Conservation (phyloP, 805 yeast species). For the Saccharomycopsis sp. region DNA sequence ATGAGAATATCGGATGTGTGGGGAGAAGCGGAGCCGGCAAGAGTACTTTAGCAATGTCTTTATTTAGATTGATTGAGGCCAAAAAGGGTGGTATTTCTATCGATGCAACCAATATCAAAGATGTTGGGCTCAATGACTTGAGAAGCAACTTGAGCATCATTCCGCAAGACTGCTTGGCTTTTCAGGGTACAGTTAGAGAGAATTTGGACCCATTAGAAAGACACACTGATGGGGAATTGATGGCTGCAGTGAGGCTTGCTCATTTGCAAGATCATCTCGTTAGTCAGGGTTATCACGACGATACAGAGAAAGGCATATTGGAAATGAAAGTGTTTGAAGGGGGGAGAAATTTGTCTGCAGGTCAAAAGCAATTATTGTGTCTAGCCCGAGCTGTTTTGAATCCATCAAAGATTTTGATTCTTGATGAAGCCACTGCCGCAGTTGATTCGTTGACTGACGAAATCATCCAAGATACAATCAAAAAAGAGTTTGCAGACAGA, state of each 20-base stretch:
- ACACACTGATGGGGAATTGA: slow-evolving; percentile 42
- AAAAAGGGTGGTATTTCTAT: slow-evolving; percentile 42
- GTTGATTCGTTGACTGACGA: slow-evolving; percentile 81
- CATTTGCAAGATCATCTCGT: slow-evolving; percentile 61
- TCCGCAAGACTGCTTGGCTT: slow-evolving; percentile 61
- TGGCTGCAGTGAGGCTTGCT: slow-evolving; percentile 64
- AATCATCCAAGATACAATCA: slow-evolving; percentile 69
- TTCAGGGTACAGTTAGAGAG: slow-evolving; percentile 49
- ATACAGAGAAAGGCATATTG: slow-evolving; percentile 30
- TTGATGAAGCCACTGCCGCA: slow-evolving; percentile 87
- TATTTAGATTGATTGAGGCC: slow-evolving; percentile 54
- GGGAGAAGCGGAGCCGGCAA: slow-evolving; percentile 80
- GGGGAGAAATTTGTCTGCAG: slow-evolving; percentile 76
- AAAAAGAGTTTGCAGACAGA: slow-evolving; percentile 58
- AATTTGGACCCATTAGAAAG: slow-evolving; percentile 54
- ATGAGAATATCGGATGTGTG: slow-evolving; percentile 62
- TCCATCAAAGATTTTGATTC: slow-evolving; percentile 58
- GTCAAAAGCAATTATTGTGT: slow-evolving; percentile 81
- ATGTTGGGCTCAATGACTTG: slow-evolving; percentile 42
- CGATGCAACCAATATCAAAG: slow-evolving; percentile 43
- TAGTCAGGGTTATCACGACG: slow-evolving; percentile 5
- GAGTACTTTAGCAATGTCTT: slow-evolving; percentile 48
- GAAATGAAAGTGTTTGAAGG: slow-evolving; percentile 56
- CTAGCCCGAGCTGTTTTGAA: slow-evolving; percentile 72
- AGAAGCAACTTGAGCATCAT: slow-evolving; percentile 50